Conservation (phyloP, 345 rosid genomes). For the Aquilaria sinensis region DNA sequence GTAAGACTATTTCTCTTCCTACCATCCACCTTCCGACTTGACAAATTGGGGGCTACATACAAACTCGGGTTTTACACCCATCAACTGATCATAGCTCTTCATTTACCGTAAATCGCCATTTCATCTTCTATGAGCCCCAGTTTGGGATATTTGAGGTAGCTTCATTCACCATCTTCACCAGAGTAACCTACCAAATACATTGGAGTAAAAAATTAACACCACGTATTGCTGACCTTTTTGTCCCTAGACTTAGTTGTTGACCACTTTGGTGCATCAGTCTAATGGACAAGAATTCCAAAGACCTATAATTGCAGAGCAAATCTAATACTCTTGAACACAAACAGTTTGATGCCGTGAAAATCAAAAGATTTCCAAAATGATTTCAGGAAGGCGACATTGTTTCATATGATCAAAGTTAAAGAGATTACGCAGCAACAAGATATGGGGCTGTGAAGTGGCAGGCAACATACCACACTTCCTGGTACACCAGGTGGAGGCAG, state of each 20-base stretch:
- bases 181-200: conserved; percentile 53
- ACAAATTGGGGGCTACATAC: neutral
- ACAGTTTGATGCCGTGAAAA: too few relatives aligned
- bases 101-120: neutral
- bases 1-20: neutral
- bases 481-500: conserved; percentile 94
- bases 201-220: neutral
- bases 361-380: too few relatives aligned
- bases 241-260: neutral
- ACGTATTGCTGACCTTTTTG: too few relatives aligned
- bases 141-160: conserved; percentile 85
- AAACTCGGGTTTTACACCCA: neutral
- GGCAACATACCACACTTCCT: conserved; percentile 80
- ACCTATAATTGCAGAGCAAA: too few relatives aligned
- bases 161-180: conserved; percentile 92
- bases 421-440: neutral
- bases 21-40: neutral
- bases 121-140: conserved; percentile 43
- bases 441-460: neutral
- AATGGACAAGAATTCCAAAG: neutral
- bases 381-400: too few relatives aligned
- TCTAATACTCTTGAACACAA: too few relatives aligned
- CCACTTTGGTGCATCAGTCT: neutral
- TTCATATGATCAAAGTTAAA: neutral
- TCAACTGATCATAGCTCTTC: neutral